Evolutionary conservation across 495 filamentous ascomycete species (phyloP).

Genomic region (Lophiotrema nucula): DNA sequence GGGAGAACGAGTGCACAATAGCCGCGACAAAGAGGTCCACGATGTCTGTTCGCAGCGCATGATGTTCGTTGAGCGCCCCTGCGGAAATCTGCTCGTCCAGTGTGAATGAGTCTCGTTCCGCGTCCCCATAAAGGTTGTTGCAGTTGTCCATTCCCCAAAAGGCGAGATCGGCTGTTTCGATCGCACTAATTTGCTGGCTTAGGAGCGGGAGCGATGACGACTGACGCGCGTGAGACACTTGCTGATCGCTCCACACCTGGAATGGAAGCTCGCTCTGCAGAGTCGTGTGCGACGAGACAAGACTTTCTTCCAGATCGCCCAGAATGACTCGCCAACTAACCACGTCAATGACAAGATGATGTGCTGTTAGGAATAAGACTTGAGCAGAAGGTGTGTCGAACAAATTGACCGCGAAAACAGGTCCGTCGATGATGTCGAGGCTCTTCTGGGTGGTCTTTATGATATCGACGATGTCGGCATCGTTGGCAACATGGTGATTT

Average conservation of each 20-base stretch:
- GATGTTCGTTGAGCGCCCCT: slow-evolving; percentile 17
- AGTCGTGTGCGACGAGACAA: slow-evolving; percentile 3
- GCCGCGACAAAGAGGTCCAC: slow-evolving; percentile 31
- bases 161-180: slow-evolving; percentile 14
- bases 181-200: not conserved
- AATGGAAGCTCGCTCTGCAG: slow-evolving; percentile 23
- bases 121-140: slow-evolving; percentile 25
- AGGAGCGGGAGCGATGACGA: not conserved
- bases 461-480: slow-evolving; percentile 3
- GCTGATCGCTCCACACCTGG: slow-evolving; percentile 27
- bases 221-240: slow-evolving; percentile 17
- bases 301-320: slow-evolving; percentile 32
- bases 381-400: slow-evolving; percentile 16
- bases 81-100: slow-evolving; percentile 14
- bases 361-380: slow-evolving; percentile 28
- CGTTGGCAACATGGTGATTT: not conserved
- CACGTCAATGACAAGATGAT: slow-evolving; percentile 36
- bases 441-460: slow-evolving; percentile 19
- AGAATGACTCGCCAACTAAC: slow-evolving; percentile 34
- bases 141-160: slow-evolving; percentile 31
- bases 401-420: slow-evolving; percentile 31
- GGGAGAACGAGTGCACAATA: slow-evolving; percentile 31
- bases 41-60: slow-evolving; percentile 20
- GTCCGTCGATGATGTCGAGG: slow-evolving; percentile 28
- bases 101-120: slow-evolving; percentile 23